Conservation (phyloP, 129 eudicot genomes). For the Arctium lappa region DNA sequence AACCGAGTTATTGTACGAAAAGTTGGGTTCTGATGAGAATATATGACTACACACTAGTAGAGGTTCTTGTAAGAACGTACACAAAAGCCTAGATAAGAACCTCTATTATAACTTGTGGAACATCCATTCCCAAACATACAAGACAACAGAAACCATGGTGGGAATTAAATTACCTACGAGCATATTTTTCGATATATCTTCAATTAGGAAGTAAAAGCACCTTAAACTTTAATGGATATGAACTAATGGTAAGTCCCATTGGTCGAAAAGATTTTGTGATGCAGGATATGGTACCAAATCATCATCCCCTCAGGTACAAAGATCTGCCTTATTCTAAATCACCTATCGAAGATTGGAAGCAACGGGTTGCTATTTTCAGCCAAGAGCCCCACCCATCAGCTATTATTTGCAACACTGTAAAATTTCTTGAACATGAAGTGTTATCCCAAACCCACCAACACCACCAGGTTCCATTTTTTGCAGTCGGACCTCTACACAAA, state of each 20-base stretch:
- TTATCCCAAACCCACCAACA: conserved; percentile 31
- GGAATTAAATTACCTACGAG: no score
- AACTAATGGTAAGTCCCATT: conserved; percentile 1
- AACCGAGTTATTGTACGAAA: no score
- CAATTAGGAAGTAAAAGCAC: neutral
- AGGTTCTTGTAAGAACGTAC: no score
- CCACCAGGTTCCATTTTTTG: conserved; percentile 34
- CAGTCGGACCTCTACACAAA: conserved; percentile 58
- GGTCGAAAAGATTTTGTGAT: conserved; percentile 37
- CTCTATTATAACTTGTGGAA: no score
- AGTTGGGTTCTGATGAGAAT: no score
- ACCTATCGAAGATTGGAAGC: conserved; percentile 15
- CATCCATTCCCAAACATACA: no score
- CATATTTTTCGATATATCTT: neutral
- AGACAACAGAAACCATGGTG: no score
- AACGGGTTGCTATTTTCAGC: neutral
- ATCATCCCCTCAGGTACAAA: conserved; percentile 44
- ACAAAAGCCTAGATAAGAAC: no score
- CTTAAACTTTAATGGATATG: neutral
- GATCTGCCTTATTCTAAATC: conserved; percentile 34
- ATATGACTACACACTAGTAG: no score
- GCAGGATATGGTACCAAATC: conserved; percentile 41
- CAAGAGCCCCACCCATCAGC: conserved; percentile 33
- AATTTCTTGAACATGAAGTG: conserved; percentile 34
- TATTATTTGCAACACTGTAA: conserved; percentile 48